These are phyloP conservation scores for Solanum corneliomulleri DNA, from an alignment of 257 asterid species.

Conservation along the genomic window DNA sequence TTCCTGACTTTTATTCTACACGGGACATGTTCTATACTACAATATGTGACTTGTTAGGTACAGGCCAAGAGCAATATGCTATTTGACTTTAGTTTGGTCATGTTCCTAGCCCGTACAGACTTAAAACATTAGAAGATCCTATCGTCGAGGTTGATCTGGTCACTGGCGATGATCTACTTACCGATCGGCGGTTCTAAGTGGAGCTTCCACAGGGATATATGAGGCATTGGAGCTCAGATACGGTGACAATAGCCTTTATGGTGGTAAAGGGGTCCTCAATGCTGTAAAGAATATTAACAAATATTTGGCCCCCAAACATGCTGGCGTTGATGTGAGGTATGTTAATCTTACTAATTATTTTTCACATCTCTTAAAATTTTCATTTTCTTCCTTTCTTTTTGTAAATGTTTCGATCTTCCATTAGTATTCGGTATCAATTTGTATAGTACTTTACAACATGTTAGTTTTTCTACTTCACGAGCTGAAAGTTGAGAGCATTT, in stretches of 20 bases:
- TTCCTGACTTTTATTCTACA: neutral
- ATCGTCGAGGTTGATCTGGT: conserved; percentile 93
- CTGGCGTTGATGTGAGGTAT: conserved; percentile 91
- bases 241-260: conserved; percentile 70
- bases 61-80: neutral
- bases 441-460: neutral
- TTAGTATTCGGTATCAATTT: neutral
- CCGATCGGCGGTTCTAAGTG: conserved; percentile 97
- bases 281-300: conserved; percentile 74
- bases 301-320: conserved; percentile 67
- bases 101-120: neutral
- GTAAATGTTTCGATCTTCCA: neutral
- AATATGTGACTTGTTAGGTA: neutral
- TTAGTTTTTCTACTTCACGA: neutral
- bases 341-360: neutral
- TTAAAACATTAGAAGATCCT: conserved; percentile 37
- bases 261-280: conserved; percentile 88
- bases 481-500: neutral
- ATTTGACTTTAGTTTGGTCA: neutral
- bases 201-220: conserved; percentile 97
- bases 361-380: neutral
- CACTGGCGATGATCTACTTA: conserved; percentile 50
- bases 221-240: conserved; percentile 96
- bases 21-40: neutral
- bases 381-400: neutral